Base-by-base conservation (phyloP, 768 basidiomycete species). In the Suillus discolor region DNA sequence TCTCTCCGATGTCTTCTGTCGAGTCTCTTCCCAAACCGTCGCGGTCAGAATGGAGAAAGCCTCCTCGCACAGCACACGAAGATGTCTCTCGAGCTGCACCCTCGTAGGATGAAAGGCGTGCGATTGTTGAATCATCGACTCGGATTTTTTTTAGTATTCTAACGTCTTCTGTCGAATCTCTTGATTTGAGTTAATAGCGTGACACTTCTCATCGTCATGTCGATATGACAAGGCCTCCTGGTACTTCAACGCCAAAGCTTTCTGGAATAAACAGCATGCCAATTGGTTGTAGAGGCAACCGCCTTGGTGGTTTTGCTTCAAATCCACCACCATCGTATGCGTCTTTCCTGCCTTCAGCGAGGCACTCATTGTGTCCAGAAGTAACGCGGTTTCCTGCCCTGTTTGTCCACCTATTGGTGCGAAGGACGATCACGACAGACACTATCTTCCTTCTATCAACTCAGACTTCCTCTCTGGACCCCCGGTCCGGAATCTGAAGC, bases 261-360 rank as follows among this genome's bases (percentile, higher is more conserved):
- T 77, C 76, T 3, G 76, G 76, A 28, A 76, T 77, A 28, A 77
- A 79, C 62, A 77, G 71, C 39, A 71, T 65, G 61, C 76, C 76
- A 18, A 75, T 77, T 34, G 77, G 77, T 20, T 61, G 63, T 9
- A 68, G 74, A 55, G 25, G 31, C 1, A 71, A 65, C 59, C 78
- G 72, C 23, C 71, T 74, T 65, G 20, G 65, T 6, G 39, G 61
- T 36, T 71, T 62, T 28, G 60, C 51, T 4, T 64, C 63, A 15
- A 61, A 63, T 39, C 62, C 62, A 36, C 62, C 55, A 4, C 38
- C 9, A 9, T 2, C 6, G 25, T 39, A 23, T 59, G 55, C 65
- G 6, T 23, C 57, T 18, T 45, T 39, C 13, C 38, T 18, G 2
- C 20, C 55, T 28, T 60, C 62, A 7, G 23, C 66, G 60, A 23